phyloP scores from a whole-genome alignment of 192 early-diverging fungal genomes.

The Entrophospora sp. region DNA sequence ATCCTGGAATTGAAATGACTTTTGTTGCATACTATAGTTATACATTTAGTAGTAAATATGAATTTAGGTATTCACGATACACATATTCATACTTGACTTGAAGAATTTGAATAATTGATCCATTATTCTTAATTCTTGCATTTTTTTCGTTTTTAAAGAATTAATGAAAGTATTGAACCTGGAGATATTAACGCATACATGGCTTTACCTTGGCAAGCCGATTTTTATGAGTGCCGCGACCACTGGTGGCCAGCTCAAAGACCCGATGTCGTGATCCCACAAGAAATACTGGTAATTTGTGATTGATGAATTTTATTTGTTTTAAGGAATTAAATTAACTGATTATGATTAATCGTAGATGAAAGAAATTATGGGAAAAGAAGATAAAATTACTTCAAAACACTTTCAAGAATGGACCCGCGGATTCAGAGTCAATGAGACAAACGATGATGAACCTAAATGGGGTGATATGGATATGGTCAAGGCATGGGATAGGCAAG shows the following conservation, averaged over 20 bases:
- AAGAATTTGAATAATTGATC: too few species aligned
- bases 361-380: too few species aligned
- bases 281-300: too few species aligned
- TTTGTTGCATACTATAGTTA: neutral
- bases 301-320: neutral
- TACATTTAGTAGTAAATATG: neutral
- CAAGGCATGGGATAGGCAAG: neutral
- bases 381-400: neutral
- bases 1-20: slow-evolving; percentile 11
- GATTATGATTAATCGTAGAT: too few species aligned
- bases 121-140: too few species aligned
- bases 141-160: too few species aligned
- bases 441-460: neutral
- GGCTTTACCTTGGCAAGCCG: slow-evolving; percentile 7
- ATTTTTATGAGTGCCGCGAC: neutral
- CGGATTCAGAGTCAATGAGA: neutral
- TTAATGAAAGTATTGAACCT: neutral
- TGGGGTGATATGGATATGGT: slow-evolving; percentile 6
- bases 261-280: neutral
- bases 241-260: slow-evolving; percentile 8
- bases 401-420: neutral
- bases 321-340: too few species aligned
- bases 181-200: slow-evolving; percentile 3
- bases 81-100: neutral
- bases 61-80: neutral